Evolutionary conservation across 2,329 filamentous ascomycete species (phyloP).

Genomic region (Diaporthe ampelina): DNA sequence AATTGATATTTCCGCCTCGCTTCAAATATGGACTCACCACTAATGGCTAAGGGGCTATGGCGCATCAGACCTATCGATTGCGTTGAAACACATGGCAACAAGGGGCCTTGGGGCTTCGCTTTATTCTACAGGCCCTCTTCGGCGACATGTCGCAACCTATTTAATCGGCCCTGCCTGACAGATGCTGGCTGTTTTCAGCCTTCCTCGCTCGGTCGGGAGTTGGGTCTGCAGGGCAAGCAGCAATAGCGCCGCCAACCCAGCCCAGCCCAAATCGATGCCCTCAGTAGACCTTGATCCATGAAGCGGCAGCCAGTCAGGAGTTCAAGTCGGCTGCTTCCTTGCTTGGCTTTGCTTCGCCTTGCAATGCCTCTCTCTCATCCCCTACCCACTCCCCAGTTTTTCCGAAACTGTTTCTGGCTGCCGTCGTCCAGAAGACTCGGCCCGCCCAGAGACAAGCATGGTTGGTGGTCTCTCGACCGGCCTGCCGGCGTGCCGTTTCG

Average conservation of each 20-base stretch:
- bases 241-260: background rate
- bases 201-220: slow-evolving; percentile 2
- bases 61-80: slow-evolving; percentile 22
- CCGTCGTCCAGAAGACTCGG: slow-evolving; percentile 24
- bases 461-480: slow-evolving; percentile 7
- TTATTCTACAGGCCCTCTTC: slow-evolving; percentile 8
- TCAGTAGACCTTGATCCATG: background rate
- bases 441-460: slow-evolving; percentile 1
- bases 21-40: background rate
- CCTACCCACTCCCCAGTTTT: slow-evolving; percentile 27
- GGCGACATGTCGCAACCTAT: slow-evolving; percentile 8
- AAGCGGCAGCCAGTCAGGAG: background rate
- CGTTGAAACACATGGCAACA: slow-evolving; percentile 40
- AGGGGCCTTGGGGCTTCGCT: slow-evolving; percentile 8
- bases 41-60: slow-evolving; percentile 7
- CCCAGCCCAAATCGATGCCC: background rate
- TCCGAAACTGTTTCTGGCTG: slow-evolving; percentile 23
- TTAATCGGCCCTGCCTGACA: slow-evolving; percentile 2
- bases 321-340: slow-evolving; percentile 1
- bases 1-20: slow-evolving; percentile 33
- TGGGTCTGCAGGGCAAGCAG: slow-evolving; percentile 14
- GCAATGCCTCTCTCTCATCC: background rate
- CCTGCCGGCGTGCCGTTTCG: background rate
- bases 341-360: slow-evolving; percentile 12
- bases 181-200: slow-evolving; percentile 13